Conservation (phyloP, 2,329 filamentous ascomycete species). For the Microsporum ferrugineum region DNA sequence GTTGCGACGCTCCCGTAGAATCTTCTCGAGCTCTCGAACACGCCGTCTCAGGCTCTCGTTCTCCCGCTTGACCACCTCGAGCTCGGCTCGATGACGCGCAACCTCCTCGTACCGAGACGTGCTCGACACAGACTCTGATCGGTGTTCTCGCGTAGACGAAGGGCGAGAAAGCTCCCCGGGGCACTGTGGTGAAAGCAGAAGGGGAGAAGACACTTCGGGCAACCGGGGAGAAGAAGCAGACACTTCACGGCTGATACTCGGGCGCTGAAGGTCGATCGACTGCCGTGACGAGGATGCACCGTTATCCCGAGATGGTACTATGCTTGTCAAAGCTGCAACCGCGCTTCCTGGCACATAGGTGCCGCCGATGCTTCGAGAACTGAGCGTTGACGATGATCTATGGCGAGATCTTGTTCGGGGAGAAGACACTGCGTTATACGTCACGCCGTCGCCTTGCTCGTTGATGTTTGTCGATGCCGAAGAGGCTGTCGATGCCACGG, state of each 20-base stretch:
- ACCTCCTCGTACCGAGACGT: slow-evolving; percentile 34
- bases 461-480: slow-evolving; percentile 43
- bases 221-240: slow-evolving; percentile 32
- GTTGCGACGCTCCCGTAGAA: slow-evolving; percentile 18
- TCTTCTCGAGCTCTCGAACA: slow-evolving; percentile 35
- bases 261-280: slow-evolving; percentile 21
- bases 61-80: slow-evolving; percentile 36
- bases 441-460: slow-evolving; percentile 37
- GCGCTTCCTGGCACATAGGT: slow-evolving; percentile 18
- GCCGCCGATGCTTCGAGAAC: slow-evolving; percentile 30
- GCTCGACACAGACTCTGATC: slow-evolving; percentile 20
- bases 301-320: slow-evolving; percentile 34
- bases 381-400: slow-evolving; percentile 46
- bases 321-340: slow-evolving; percentile 31
- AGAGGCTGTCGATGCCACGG: slow-evolving; percentile 50
- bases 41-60: slow-evolving; percentile 37
- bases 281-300: slow-evolving; percentile 21
- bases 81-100: slow-evolving; percentile 31
- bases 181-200: slow-evolving; percentile 18
- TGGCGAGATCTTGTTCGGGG: slow-evolving; percentile 42
- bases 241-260: slow-evolving; percentile 31
- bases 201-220: slow-evolving; percentile 14
- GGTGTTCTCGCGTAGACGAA: slow-evolving; percentile 8
- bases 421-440: slow-evolving; percentile 34
- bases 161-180: slow-evolving; percentile 22